Conservation (phyloP, 139 green algal genomes). For the Zygnema circumcarinatum region DNA sequence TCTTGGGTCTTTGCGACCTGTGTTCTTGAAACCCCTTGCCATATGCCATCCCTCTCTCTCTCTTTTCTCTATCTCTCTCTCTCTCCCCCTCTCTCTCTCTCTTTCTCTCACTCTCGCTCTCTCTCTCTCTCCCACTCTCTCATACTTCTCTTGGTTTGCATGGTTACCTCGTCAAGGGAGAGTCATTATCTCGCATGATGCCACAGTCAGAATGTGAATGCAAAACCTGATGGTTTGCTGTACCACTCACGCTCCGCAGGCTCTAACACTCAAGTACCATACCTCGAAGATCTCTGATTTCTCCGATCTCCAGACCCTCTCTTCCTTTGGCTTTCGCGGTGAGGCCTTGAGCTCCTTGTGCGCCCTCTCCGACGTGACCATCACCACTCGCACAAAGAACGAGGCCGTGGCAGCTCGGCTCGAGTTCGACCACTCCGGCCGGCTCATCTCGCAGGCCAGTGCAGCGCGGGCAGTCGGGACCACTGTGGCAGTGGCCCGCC, state of each 20-base stretch:
- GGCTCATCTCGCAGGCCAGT: constrained; percentile 18
- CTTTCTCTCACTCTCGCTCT: too few relatives aligned
- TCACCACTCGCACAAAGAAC: constrained; percentile 80
- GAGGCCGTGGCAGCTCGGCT: constrained; percentile 69
- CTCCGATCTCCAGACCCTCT: constrained; percentile 75
- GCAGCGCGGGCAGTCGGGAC: constrained; percentile 82
- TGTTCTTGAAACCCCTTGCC: too few relatives aligned
- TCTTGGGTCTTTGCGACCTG: not conserved
- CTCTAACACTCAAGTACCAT: constrained; percentile 91
- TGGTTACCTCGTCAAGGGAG: too few relatives aligned
- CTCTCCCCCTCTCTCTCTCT: too few relatives aligned
- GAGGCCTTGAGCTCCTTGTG: constrained; percentile 94
- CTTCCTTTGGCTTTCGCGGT: constrained; percentile 93
- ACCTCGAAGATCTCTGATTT: constrained; percentile 93
- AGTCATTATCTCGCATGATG: too few relatives aligned
- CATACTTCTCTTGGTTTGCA: too few relatives aligned
- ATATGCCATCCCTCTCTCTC: too few relatives aligned
- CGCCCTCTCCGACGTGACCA: constrained; percentile 72
- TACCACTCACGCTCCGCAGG: too few relatives aligned
- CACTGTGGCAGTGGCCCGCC: constrained; percentile 80
- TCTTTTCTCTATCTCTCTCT: too few relatives aligned
- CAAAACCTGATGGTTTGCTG: too few relatives aligned
- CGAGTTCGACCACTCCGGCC: constrained; percentile 73
- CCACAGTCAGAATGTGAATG: too few relatives aligned
- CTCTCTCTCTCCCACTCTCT: too few relatives aligned